Evolutionary conservation across 768 basidiomycete species (phyloP), one percentile per base, ranked within the genome.

Genomic region (Tricholomella constricta): DNA sequence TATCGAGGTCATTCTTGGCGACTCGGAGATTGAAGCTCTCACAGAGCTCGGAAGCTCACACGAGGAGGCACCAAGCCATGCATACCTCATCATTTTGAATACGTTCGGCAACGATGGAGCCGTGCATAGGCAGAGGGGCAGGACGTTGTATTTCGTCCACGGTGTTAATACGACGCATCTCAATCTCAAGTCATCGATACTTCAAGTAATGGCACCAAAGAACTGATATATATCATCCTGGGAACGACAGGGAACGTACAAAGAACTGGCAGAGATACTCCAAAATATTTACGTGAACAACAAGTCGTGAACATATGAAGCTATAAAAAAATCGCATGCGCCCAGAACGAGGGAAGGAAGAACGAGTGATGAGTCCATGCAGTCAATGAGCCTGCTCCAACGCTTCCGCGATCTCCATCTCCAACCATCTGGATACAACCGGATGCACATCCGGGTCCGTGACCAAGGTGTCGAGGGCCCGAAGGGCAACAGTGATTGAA

Each of bases 401-500:
- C n/a, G 51, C 50, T 37, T 69, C 72, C 12, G 64, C 67, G 23
- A 76, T 64, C 58, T 80, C 79, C 31, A 72, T 68, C 50, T 80
- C 77, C 40, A 85, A 61, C 83, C 83, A 85, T 31, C 70, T 68
- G n/a, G 69, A 63, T 5, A 82, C 68, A 23, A 74, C 55, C 10
- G 64, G 60, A 57, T 76, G 73, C 2, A 51, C 51, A 27, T 65
- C 59, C 6, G 66, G 64, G 40, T 66, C 65, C 20, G 54, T 57
- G 19, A 68, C 71, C 31, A 90, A 68, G 20, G 73, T 72, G 27
- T 85, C 77, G 29, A 84, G 68, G 35, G 89, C 73, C 20, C 78
- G 78, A 62, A 78, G 77, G 3, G 79, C 84, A 43, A 90, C 81
- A 4, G 78, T 70, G 19, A 69, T 69, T 38, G 83, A 83, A 58